Evolutionary conservation across 495 filamentous ascomycete genomes (phyloP).

Genomic region (Bryoglossum gracile): DNA sequence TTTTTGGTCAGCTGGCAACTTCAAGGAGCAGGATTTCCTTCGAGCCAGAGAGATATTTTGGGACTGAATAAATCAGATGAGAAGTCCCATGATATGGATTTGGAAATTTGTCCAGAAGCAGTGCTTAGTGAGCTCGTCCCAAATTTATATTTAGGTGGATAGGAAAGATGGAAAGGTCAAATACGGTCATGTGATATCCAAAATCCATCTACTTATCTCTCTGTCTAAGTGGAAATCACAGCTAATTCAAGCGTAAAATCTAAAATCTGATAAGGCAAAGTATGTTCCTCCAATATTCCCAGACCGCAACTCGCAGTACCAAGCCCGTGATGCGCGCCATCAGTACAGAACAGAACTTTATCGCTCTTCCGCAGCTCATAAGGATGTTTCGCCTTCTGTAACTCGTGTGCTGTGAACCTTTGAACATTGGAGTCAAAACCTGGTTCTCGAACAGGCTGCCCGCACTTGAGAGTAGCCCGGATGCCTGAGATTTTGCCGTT

Average conservation of each 20-base stretch:
- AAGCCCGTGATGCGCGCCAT: slow-evolving; percentile 48
- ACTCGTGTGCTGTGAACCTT: slow-evolving; percentile 41
- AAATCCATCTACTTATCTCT: no score
- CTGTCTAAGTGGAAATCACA: not conserved
- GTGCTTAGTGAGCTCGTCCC: no score
- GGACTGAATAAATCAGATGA: no score
- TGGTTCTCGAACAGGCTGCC: not conserved
- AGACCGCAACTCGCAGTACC: slow-evolving; percentile 47
- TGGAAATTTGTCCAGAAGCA: no score
- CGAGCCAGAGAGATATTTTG: no score
- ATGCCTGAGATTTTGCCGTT: slow-evolving; percentile 31
- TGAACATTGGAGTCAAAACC: slow-evolving; percentile 39
- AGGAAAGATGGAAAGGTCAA: no score
- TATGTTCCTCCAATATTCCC: slow-evolving; percentile 40
- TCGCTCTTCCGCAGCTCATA: slow-evolving; percentile 45
- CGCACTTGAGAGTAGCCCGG: slow-evolving; percentile 28
- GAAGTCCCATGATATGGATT: no score
- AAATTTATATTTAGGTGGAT: no score
- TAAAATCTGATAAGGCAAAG: slow-evolving; percentile 27
- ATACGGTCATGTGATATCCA: no score
- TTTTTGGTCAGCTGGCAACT: no score
- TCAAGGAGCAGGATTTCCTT: no score
- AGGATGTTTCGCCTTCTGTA: slow-evolving; percentile 51
- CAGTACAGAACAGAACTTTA: slow-evolving; percentile 49
- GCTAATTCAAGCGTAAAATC: slow-evolving; percentile 21